Percentiles rank a stretch among this genome's conserved stretches.
Evolutionary conservation across 345 rosid species (phyloP).

Genomic region (Chamaenerion angustifolium): DNA sequence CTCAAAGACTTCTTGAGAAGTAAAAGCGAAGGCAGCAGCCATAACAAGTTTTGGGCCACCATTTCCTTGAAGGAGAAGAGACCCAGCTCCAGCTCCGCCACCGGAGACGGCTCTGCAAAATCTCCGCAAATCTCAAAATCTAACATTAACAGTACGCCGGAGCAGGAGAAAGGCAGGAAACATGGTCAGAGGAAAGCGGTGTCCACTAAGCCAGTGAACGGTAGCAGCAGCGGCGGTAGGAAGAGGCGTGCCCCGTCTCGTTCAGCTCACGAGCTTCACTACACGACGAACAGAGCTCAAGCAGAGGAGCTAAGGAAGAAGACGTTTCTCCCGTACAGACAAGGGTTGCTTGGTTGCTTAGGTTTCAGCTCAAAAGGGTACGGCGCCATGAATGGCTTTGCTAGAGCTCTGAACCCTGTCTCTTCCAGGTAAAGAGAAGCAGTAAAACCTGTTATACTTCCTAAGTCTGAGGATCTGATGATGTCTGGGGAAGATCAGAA

Average conservation of each 20-base stretch:
- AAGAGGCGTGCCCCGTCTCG: constrained; percentile 43
- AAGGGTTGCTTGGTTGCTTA: constrained; percentile 88
- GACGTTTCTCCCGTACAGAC: constrained; percentile 86
- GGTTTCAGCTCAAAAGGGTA: constrained; percentile 95
- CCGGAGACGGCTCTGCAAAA: background rate
- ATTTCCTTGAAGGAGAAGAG: constrained; percentile 50
- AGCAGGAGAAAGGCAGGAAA: background rate
- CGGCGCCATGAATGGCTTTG: constrained; percentile 81
- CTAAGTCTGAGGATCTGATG: background rate
- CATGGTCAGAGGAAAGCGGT: background rate
- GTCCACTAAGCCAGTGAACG: constrained; percentile 30
- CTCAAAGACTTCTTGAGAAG: constrained; percentile 78
- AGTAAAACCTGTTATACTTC: too few relatives aligned
- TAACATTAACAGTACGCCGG: background rate
- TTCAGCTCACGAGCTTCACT: constrained; percentile 88
- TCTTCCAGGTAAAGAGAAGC: constrained; percentile 45
- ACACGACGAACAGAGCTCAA: constrained; percentile 79
- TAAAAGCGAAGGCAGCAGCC: constrained; percentile 87
- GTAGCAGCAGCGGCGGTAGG: constrained; percentile 11
- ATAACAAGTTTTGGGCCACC: constrained; percentile 61
- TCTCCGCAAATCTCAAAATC: background rate
- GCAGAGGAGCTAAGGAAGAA: constrained; percentile 96
- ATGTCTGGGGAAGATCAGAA: constrained; percentile 10
- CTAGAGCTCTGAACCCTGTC: constrained; percentile 83
- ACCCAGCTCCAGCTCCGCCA: constrained; percentile 2